Base-by-base conservation (phyloP, 2,329 filamentous ascomycete genomes). In the Neoarthrinium moseri region DNA sequence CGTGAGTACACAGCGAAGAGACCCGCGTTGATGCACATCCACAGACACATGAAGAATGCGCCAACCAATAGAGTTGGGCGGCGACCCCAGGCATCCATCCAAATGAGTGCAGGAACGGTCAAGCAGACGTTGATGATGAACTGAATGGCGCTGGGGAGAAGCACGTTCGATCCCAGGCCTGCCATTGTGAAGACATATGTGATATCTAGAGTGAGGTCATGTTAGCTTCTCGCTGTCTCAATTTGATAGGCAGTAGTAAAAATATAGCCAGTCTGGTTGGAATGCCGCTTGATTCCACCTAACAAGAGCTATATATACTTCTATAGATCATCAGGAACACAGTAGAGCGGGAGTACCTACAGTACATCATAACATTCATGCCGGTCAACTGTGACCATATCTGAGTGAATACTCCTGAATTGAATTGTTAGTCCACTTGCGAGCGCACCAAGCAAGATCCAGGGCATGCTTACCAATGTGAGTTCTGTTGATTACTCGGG, bases 61-160 rank as follows among this genome's bases (percentile, higher is more conserved):
- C 86, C 86, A 21, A 82, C 59, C n/a, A 89, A 70, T 27, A 89
- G 72, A 4, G 84, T 80, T 2, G 71, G 72, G 33, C 86, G 87
- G 52, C 88, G 87, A 37, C 89, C 89, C 82, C 85, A 89, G 45
- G 75, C 73, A 55, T 94, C 88, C 56, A 91, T 78, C 70, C 73
- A 91, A 46, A 91, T 66, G 20, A 92, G 75, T 1, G 87, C 87
- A 0, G 87, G 86, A 3, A 91, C 63, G 0, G 89, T 92, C 83
- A 89, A 88, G 43, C 84, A 49, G 2, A 92, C 87, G 63, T 91
- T 91, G 71, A 92, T 89, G 56, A 91, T 75, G 61, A 87, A 89
- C 59, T 88, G 82, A 51, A 89, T 88, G 8, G 79, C 81, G 15
- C 82, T 86, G 6, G 85, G 77, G 35, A 87, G 65, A 7, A 89